Evolutionary conservation across 2,329 filamentous ascomycete genomes (phyloP).

Genomic region (Xylariaceae sp.): DNA sequence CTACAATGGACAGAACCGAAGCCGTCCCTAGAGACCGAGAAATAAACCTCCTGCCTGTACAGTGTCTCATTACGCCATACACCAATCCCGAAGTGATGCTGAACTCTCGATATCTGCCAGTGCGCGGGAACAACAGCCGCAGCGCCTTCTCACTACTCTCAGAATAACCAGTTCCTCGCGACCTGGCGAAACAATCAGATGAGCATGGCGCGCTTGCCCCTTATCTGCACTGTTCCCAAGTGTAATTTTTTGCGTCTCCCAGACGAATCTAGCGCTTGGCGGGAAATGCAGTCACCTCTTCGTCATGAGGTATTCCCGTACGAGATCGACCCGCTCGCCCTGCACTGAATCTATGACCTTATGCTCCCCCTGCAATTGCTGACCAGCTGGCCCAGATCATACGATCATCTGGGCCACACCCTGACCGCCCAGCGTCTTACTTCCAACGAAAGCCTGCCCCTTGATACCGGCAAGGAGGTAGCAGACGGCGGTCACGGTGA

Average conservation of each 20-base stretch:
- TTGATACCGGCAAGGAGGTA: slow-evolving; percentile 74
- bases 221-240: not conserved
- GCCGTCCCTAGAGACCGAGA: not conserved
- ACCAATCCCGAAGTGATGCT: not conserved
- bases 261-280: too few species aligned
- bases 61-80: not conserved
- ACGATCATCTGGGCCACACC: slow-evolving; percentile 98
- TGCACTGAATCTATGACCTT: too few species aligned
- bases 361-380: too few species aligned
- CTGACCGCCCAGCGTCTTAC: slow-evolving; percentile 91
- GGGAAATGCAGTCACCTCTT: too few species aligned
- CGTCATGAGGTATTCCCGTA: too few species aligned
- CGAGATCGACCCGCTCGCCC: too few species aligned
- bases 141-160: not conserved
- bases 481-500: slow-evolving; percentile 69
- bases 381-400: slow-evolving; percentile 44
- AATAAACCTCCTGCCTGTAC: not conserved
- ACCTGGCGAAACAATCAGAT: not conserved
- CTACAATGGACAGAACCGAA: not conserved
- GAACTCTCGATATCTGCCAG: not conserved
- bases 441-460: slow-evolving; percentile 79
- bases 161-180: not conserved
- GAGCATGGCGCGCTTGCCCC: not conserved
- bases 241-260: too few species aligned
- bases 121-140: not conserved